phyloP scores from a whole-genome alignment of 768 basidiomycete genomes.

The Termitomyces titanicus region DNA sequence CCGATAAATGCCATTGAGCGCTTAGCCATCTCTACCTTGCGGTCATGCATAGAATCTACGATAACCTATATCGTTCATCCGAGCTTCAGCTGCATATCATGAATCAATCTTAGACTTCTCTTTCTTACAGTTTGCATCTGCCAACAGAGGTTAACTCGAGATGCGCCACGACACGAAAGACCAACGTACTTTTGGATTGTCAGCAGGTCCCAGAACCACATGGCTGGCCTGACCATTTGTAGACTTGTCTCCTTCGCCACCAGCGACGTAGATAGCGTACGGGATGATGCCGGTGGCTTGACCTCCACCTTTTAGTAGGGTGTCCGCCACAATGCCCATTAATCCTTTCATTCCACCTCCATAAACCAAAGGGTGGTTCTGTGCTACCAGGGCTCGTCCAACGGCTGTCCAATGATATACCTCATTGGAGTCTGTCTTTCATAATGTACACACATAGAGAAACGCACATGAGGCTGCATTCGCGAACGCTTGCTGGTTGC shows the following conservation, averaged over 20 bases:
- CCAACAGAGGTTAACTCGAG: not conserved
- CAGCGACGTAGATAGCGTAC: conserved; percentile 63
- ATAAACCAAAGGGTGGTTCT: conserved; percentile 70
- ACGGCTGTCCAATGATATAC: conserved; percentile 46
- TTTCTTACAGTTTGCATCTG: conserved; percentile 13
- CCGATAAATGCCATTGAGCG: conserved; percentile 79
- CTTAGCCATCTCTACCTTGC: conserved; percentile 89
- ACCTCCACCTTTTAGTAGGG: conserved; percentile 65
- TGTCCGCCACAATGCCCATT: conserved; percentile 78
- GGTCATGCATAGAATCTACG: conserved; percentile 82
- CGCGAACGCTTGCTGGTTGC: conserved; percentile 56
- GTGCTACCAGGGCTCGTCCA: conserved; percentile 64
- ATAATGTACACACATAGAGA: not conserved
- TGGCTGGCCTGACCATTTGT: conserved; percentile 18
- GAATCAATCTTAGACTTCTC: not conserved
- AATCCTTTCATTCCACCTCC: conserved; percentile 82
- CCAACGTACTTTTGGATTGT: conserved; percentile 22
- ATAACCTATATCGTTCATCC: conserved; percentile 42
- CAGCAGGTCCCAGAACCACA: conserved; percentile 17
- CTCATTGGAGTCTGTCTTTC: not conserved
- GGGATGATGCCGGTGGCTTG: conserved; percentile 78
- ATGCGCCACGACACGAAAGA: not conserved
- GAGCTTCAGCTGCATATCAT: not conserved
- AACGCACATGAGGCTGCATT: conserved; percentile 69
- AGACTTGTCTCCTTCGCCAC: conserved; percentile 57